Base-by-base conservation (phyloP, 2,329 filamentous ascomycete species). In the Mycosphaerella sp. region DNA sequence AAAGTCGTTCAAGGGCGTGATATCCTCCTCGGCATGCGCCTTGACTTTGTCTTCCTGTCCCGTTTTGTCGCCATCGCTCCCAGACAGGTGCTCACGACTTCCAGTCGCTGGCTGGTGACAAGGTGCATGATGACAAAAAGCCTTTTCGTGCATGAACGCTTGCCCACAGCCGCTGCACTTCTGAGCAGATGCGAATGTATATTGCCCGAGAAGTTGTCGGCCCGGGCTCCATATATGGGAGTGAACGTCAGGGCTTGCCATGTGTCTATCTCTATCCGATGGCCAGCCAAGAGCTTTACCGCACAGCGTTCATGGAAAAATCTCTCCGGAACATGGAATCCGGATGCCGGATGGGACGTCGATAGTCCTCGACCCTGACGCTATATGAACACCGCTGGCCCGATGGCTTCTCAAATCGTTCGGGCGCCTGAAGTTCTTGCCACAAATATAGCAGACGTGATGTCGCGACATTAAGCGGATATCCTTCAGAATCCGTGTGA, bases 361-460 rank as follows among this genome's bases (percentile, higher is more conserved):
- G 40, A n/a, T 42, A 17, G n/a, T 8, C 42, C 3, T 4, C 9
- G 17, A 3, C 21, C 2, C 7, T 11, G 11, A 12, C 2, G 17
- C 26, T 29, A 29, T 43, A 17, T 46, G 44, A 4, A 34, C 29
- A 26, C 26, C 36, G 11, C 40, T 51, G 39, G 12, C 6, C 17
- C 38, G 26, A 26, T 51, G 48, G 17, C 48, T 40, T 11, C 44
- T 50, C 38, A 50, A 31, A 29, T 50, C 40, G 39, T 44, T 26
- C 14, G 12, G 4, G 21, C 48, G 40, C n/a, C 29, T 14, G n/a
- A 42, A 43, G 2, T 10, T 34, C 9, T 50, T 12, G 17, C 39
- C 40, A 11, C 48, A 50, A 6, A 50, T 10, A 14, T 44, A 40
- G 8, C 48, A 50, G 9, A 21, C 29, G 1, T 34, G 1, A 40